Conservation (phyloP, 805 yeast genomes). For the Yamadazyma phyllophila region DNA sequence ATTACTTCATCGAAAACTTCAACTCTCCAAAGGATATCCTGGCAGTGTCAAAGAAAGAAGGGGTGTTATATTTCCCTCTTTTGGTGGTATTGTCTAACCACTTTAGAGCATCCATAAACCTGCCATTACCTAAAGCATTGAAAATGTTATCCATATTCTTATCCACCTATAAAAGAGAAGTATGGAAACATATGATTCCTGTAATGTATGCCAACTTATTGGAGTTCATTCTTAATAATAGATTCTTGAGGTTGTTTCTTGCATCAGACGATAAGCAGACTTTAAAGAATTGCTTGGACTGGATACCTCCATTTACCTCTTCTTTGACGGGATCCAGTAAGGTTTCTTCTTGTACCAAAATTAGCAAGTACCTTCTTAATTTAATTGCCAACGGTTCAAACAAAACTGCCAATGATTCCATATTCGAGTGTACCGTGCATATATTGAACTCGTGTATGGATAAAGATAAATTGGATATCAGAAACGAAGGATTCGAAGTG, state of each 20-base stretch:
- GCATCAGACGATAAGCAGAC: conserved; percentile 39
- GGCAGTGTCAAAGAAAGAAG: conserved; percentile 25
- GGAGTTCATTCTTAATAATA: conserved; percentile 59
- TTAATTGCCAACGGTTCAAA: neutral
- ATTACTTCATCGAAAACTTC: conserved; percentile 29
- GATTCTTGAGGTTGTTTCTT: conserved; percentile 38
- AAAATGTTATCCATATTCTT: conserved; percentile 49
- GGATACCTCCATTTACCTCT: conserved; percentile 34
- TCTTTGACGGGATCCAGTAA: conserved; percentile 6
- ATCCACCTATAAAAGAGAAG: conserved; percentile 36
- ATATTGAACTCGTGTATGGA: conserved; percentile 12
- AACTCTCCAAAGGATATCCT: conserved; percentile 29
- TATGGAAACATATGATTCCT: conserved; percentile 59
- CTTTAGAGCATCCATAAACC: conserved; percentile 47
- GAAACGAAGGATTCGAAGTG: conserved; percentile 11
- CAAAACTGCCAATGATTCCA: neutral
- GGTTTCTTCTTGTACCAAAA: conserved; percentile 3
- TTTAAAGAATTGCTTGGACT: conserved; percentile 51
- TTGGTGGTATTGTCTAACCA: conserved; percentile 48
- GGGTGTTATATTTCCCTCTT: conserved; percentile 34
- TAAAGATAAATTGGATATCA: conserved; percentile 17
- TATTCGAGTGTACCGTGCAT: conserved; percentile 4
- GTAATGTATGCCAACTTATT: conserved; percentile 53
- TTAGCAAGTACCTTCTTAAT: conserved; percentile 3
- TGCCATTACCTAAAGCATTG: conserved; percentile 55